Percentiles rank a stretch among this genome's conserved stretches.
Evolutionary conservation across 2,329 filamentous ascomycete species (phyloP).

Genomic region (Colletotrichum somersetense): DNA sequence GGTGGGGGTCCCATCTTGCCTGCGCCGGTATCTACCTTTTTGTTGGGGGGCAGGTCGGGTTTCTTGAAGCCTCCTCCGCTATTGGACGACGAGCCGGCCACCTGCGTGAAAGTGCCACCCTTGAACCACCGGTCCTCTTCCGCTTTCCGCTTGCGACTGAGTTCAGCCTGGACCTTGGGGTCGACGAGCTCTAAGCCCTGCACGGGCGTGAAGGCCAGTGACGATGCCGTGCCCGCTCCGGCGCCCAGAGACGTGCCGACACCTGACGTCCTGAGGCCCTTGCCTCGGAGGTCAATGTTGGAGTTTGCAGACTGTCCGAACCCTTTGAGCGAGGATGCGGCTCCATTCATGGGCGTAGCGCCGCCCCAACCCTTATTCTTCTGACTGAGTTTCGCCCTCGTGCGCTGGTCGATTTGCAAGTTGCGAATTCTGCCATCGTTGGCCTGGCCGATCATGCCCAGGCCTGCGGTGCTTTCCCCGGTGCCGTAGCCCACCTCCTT

Average conservation of each 20-base stretch:
- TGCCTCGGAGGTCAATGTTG: conserved; percentile 78
- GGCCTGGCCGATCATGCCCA: conserved; percentile 94
- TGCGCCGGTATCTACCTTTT: conserved; percentile 77
- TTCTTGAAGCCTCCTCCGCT: conserved; percentile 80
- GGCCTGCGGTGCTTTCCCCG: conserved; percentile 85
- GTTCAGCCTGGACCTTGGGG: conserved; percentile 88
- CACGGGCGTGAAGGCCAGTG: conserved; percentile 92
- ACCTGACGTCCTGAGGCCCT: conserved; percentile 84
- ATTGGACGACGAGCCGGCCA: conserved; percentile 67
- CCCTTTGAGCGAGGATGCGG: conserved; percentile 84
- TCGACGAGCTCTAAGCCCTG: conserved; percentile 96
- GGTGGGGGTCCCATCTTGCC: conserved; percentile 63
- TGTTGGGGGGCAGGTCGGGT: conserved; percentile 78
- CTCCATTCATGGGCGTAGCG: conserved; percentile 72
- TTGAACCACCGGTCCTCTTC: conserved; percentile 98
- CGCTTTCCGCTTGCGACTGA: conserved; percentile 90
- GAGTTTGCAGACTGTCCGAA: conserved; percentile 76
- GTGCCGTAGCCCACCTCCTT: conserved; percentile 91
- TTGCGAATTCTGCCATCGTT: conserved; percentile 91
- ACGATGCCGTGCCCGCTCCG: conserved; percentile 77
- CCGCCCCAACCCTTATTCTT: conserved; percentile 97
- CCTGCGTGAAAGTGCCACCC: conserved; percentile 94
- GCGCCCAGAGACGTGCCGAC: conserved; percentile 77
- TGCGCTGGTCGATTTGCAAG: conserved; percentile 91
- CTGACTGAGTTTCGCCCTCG: conserved; percentile 90